A percentile compares a stretch with the other conserved stretches of the same genome.
These are phyloP conservation scores for Fusarium globosum DNA, from an alignment of 2,329 filamentous ascomycete species.

Conservation along the genomic window DNA sequence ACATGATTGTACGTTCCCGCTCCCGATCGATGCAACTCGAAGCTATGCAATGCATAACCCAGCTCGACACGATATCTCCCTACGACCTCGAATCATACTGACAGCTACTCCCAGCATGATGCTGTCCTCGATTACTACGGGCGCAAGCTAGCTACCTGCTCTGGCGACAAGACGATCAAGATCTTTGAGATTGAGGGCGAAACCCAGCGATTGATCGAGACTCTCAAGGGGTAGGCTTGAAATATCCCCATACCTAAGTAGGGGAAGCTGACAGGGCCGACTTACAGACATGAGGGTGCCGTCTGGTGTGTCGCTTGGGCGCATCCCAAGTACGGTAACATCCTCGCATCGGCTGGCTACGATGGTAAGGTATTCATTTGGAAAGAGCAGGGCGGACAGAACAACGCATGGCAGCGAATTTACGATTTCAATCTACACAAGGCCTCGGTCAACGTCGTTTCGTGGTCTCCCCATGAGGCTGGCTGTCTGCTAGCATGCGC, in stretches of 20 bases:
- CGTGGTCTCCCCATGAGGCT: constrained; percentile 96
- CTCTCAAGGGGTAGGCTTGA: constrained; percentile 83
- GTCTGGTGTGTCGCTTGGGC: constrained; percentile 99
- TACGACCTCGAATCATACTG: constrained; percentile 28
- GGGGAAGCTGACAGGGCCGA: constrained; percentile 27
- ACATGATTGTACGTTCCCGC: constrained; percentile 90
- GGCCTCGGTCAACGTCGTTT: constrained; percentile 94
- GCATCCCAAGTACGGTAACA: constrained; percentile 98
- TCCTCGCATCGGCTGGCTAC: constrained; percentile 94
- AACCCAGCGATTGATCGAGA: constrained; percentile 88
- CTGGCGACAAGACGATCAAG: constrained; percentile 98
- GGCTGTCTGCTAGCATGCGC: constrained; percentile 96
- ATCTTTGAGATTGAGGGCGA: constrained; percentile 99
- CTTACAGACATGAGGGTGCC: constrained; percentile 86
- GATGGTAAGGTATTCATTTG: constrained; percentile 99
- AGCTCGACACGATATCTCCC: constrained; percentile 5
- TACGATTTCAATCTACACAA: constrained; percentile 95
- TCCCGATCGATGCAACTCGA: constrained; percentile 10
- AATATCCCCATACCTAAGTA: not conserved
- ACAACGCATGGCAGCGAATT: constrained; percentile 81
- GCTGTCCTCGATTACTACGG: constrained; percentile 99
- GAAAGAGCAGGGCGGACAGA: constrained; percentile 78
- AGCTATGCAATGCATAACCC: constrained; percentile 6
- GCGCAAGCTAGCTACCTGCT: constrained; percentile 94
- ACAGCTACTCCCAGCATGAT: constrained; percentile 75